Evolutionary conservation across 768 basidiomycete species (phyloP).

Genomic region (Termitomyces sp.): DNA sequence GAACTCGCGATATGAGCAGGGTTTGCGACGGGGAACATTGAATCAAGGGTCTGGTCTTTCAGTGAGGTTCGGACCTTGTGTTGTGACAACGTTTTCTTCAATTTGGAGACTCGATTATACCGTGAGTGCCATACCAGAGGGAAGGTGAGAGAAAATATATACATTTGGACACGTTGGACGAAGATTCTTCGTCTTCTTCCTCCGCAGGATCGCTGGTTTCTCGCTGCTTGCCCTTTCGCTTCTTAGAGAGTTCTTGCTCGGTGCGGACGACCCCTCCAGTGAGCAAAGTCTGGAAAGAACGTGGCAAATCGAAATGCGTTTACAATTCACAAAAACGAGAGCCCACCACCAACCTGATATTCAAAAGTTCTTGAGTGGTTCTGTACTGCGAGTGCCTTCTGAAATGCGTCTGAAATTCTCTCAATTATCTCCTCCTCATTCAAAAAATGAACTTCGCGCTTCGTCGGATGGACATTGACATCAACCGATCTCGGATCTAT

Average conservation of each 20-base stretch:
- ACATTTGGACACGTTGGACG: slow-evolving; percentile 21
- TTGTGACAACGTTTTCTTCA: slow-evolving; percentile 62
- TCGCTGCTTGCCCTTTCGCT: slow-evolving; percentile 36
- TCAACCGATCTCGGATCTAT: slow-evolving; percentile 88
- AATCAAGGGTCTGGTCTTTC: slow-evolving; percentile 86
- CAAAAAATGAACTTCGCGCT: slow-evolving; percentile 92
- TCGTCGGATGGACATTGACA: slow-evolving; percentile 97
- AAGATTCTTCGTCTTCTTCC: slow-evolving; percentile 20
- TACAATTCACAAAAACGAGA: neutral
- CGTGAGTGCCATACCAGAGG: neutral
- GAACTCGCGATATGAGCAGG: slow-evolving; percentile 35
- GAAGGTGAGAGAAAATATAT: neutral
- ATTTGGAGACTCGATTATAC: neutral
- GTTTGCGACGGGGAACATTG: slow-evolving; percentile 78
- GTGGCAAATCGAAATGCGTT: neutral
- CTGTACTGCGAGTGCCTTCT: slow-evolving; percentile 54
- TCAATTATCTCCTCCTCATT: slow-evolving; percentile 86
- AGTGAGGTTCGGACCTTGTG: slow-evolving; percentile 91
- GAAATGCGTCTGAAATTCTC: slow-evolving; percentile 66
- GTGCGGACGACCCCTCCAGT: slow-evolving; percentile 42
- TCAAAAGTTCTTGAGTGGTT: slow-evolving; percentile 66
- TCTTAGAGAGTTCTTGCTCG: slow-evolving; percentile 23
- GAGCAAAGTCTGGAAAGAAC: slow-evolving; percentile 44
- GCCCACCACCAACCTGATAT: slow-evolving; percentile 48
- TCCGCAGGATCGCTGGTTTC: slow-evolving; percentile 19